phyloP scores from a whole-genome alignment of 2,329 filamentous ascomycete genomes.

The Scedosporium dehoogii region DNA sequence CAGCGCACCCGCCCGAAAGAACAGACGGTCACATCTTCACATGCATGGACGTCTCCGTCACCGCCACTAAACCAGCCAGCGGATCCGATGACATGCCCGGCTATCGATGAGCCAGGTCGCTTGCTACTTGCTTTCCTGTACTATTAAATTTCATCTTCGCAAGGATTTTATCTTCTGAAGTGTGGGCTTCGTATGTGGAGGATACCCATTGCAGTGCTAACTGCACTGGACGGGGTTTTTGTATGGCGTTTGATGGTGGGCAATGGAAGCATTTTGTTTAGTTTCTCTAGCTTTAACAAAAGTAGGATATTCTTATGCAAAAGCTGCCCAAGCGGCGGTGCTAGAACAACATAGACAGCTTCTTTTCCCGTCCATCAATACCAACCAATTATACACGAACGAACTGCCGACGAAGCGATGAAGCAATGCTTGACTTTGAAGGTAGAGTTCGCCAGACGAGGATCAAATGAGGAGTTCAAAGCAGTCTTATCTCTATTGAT shows the following conservation, averaged over 20 bases:
- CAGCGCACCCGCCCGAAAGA: conserved; percentile 18
- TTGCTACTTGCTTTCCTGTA: background rate
- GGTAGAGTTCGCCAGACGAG: background rate
- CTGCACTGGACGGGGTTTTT: background rate
- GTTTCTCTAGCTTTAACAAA: background rate
- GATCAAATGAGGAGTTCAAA: background rate
- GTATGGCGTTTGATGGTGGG: background rate
- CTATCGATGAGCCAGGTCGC: background rate
- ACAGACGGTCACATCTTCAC: conserved; percentile 28
- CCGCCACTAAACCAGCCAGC: conserved; percentile 1
- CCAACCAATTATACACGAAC: background rate
- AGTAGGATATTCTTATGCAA: background rate
- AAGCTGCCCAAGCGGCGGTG: background rate
- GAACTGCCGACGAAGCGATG: background rate
- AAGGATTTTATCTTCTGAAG: background rate
- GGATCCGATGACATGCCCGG: background rate
- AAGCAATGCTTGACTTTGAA: background rate
- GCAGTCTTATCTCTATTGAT: background rate
- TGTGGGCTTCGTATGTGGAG: background rate
- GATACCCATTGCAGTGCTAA: background rate
- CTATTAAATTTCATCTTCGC: background rate
- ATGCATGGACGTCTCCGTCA: conserved; percentile 15
- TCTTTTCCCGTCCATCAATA: background rate
- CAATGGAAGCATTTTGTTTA: background rate
- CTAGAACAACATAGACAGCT: background rate